A percentile compares a stretch with the other conserved stretches of the same genome.
phyloP scores from a whole-genome alignment of 306 rosid genomes.

The Cyamopsis tetragonoloba region DNA sequence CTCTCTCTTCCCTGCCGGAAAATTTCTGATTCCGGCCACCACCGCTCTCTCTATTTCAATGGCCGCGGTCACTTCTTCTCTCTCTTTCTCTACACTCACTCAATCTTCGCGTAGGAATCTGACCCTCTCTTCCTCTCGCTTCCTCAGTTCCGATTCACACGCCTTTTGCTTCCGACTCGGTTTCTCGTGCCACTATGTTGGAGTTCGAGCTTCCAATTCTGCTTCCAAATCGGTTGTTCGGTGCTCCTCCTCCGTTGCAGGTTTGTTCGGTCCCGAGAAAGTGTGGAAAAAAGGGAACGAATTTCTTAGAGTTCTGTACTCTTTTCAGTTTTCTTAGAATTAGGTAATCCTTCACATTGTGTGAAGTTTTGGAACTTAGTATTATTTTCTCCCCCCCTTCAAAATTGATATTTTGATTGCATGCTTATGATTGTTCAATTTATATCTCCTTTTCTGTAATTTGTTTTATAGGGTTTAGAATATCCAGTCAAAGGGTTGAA shows the following conservation, averaged over 20 bases:
- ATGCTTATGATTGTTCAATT: neutral
- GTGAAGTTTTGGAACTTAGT: neutral
- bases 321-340: neutral
- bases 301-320: neutral
- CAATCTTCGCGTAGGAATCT: conserved; percentile 56
- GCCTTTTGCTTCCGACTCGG: conserved; percentile 39
- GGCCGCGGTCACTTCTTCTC: conserved; percentile 72
- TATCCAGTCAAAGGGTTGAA: neutral
- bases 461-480: neutral
- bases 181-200: conserved; percentile 32
- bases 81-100: conserved; percentile 58
- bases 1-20: neutral
- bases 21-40: conserved; percentile 15
- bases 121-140: conserved; percentile 40
- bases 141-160: conserved; percentile 43
- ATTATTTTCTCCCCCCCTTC: neutral
- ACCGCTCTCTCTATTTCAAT: conserved; percentile 30
- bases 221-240: conserved; percentile 53
- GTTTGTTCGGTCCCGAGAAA: conserved; percentile 35
- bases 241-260: conserved; percentile 61
- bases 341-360: neutral
- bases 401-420: neutral
- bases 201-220: conserved; percentile 42
- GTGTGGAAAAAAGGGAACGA: neutral
- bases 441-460: neutral